Percentiles rank a stretch among this genome's conserved stretches.
phyloP scores from a whole-genome alignment of 768 basidiomycete species.

The Leccinum arenicola region DNA sequence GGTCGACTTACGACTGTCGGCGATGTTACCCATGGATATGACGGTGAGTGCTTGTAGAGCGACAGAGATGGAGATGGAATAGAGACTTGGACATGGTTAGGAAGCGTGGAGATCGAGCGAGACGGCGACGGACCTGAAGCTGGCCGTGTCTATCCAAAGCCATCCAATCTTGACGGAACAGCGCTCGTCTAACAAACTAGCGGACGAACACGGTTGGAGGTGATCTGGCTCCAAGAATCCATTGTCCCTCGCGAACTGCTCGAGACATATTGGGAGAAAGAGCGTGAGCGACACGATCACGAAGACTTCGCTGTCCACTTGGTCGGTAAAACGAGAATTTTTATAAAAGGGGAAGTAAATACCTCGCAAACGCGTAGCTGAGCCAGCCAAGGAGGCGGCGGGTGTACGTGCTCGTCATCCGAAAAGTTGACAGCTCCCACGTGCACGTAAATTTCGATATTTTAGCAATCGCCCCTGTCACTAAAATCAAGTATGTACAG shows the following conservation, averaged over 20 bases:
- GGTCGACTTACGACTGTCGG: constrained; percentile 73
- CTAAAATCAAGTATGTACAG: no score
- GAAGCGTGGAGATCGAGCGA: background rate
- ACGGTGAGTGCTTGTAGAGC: constrained; percentile 90
- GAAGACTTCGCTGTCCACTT: constrained; percentile 62
- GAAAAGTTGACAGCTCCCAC: background rate
- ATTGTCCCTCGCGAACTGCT: constrained; percentile 89
- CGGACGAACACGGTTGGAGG: constrained; percentile 49
- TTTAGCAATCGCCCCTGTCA: no score
- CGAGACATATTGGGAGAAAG: constrained; percentile 79
- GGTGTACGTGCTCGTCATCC: constrained; percentile 4
- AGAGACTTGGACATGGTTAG: constrained; percentile 51
- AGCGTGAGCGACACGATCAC: constrained; percentile 78
- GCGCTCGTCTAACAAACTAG: constrained; percentile 37
- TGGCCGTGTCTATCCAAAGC: constrained; percentile 87
- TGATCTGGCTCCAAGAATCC: constrained; percentile 74
- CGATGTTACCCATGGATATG: constrained; percentile 90
- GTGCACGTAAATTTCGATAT: background rate
- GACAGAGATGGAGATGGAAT: constrained; percentile 85
- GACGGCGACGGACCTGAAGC: constrained; percentile 66
- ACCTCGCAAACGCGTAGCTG: constrained; percentile 51
- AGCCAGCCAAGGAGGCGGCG: constrained; percentile 68
- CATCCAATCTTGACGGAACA: constrained; percentile 84
- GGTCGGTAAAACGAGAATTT: background rate
- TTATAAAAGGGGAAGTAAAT: no score